phyloP scores from a whole-genome alignment of 305 asterid species.

The Fraxinus xanthoxyloides region DNA sequence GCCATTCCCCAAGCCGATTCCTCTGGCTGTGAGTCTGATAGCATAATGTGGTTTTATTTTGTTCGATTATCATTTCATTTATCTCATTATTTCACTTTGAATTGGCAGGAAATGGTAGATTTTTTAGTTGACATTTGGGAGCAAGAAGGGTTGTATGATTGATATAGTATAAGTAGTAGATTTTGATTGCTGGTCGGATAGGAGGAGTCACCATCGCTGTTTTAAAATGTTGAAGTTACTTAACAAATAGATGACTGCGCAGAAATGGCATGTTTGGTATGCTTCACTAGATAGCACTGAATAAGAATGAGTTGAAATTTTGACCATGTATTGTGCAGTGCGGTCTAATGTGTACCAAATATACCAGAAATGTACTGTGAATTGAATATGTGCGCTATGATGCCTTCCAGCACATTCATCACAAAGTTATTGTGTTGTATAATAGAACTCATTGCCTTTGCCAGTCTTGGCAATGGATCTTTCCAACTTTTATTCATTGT shows the following conservation, averaged over 20 bases:
- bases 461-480: neutral
- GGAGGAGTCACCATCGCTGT: neutral
- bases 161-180: constrained; percentile 18
- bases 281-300: no score
- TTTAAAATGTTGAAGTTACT: neutral
- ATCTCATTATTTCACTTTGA: constrained; percentile 18
- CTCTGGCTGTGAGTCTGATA: no score
- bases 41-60: neutral
- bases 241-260: neutral
- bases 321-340: neutral
- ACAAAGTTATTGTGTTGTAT: constrained; percentile 2
- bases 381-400: neutral
- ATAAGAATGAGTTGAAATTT: neutral
- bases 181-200: neutral
- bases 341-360: neutral
- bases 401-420: neutral
- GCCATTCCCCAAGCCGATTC: constrained; percentile 32
- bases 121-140: constrained; percentile 70
- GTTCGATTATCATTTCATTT: constrained; percentile 2
- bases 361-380: neutral
- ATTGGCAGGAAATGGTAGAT: constrained; percentile 68
- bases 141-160: constrained; percentile 63
- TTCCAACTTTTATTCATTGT: neutral
- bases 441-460: neutral
- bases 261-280: neutral